Evolutionary conservation across 768 basidiomycete genomes (phyloP).

Genomic region (Podaxis mareebaensis): DNA sequence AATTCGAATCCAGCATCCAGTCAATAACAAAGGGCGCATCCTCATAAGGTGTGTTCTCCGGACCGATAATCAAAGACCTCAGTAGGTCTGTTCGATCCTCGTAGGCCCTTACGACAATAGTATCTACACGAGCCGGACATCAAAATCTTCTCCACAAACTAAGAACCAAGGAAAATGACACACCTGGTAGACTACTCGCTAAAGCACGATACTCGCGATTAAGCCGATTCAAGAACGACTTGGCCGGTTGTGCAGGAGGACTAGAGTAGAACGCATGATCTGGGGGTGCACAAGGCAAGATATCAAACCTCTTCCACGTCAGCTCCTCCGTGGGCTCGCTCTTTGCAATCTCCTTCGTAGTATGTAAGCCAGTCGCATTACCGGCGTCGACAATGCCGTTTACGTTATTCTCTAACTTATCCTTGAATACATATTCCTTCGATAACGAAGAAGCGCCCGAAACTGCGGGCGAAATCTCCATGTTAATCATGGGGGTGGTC

Average conservation of each 20-base stretch:
- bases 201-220: constrained; percentile 83
- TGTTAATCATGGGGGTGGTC: no score
- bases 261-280: constrained; percentile 83
- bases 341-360: constrained; percentile 31
- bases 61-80: constrained; percentile 87
- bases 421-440: constrained; percentile 16
- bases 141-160: neutral
- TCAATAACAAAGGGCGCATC: constrained; percentile 96
- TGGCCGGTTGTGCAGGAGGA: constrained; percentile 62
- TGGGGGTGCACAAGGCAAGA: constrained; percentile 69
- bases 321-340: constrained; percentile 19
- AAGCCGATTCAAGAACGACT: constrained; percentile 73
- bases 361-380: neutral
- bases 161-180: constrained; percentile 19
- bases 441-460: constrained; percentile 1
- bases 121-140: constrained; percentile 46
- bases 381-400: neutral
- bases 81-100: constrained; percentile 89
- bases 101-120: constrained; percentile 86
- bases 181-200: constrained; percentile 80
- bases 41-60: constrained; percentile 93
- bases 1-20: constrained; percentile 86
- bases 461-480: neutral
- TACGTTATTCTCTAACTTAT: neutral
- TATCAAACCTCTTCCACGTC: constrained; percentile 79